Conservation (phyloP, 257 asterid genomes). For the Buddleja alternifolia region DNA sequence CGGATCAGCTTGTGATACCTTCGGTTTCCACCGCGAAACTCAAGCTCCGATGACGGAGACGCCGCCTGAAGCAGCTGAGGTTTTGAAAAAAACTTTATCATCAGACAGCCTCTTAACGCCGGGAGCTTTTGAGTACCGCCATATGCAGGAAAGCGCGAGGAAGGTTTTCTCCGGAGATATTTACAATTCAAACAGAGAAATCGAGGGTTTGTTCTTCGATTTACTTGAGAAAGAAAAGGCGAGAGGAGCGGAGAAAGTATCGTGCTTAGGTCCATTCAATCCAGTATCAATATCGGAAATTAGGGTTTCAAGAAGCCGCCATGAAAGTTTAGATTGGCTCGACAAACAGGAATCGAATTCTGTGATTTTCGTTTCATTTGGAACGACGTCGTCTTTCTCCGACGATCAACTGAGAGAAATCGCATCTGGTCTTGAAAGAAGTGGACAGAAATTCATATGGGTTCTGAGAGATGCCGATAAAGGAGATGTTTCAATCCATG, state of each 20-base stretch:
- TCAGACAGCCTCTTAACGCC: too few relatives aligned
- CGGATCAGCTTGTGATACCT: constrained; percentile 23
- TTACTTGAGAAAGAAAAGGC: constrained; percentile 14
- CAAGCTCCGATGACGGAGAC: too few relatives aligned
- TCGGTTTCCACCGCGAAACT: not conserved
- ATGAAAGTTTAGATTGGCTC: constrained; percentile 30
- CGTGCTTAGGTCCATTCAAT: constrained; percentile 30
- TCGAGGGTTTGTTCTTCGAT: constrained; percentile 18
- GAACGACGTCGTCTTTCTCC: constrained; percentile 29
- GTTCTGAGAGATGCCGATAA: constrained; percentile 42
- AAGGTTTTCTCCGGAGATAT: constrained; percentile 25
- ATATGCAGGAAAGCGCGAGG: not conserved
- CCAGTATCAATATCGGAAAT: constrained; percentile 12
- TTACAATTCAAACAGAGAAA: constrained; percentile 13
- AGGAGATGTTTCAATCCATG: constrained; percentile 40
- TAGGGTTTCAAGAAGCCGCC: not conserved
- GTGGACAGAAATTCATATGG: constrained; percentile 40
- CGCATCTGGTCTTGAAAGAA: constrained; percentile 28
- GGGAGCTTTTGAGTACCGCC: too few relatives aligned
- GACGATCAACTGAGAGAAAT: constrained; percentile 19
- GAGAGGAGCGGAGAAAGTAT: not conserved
- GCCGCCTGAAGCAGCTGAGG: too few relatives aligned
- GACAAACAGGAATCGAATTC: constrained; percentile 29
- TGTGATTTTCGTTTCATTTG: constrained; percentile 31
- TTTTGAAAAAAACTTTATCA: too few relatives aligned